Conservation (phyloP, 495 filamentous ascomycete genomes). For the Penicillium maclennaniae region DNA sequence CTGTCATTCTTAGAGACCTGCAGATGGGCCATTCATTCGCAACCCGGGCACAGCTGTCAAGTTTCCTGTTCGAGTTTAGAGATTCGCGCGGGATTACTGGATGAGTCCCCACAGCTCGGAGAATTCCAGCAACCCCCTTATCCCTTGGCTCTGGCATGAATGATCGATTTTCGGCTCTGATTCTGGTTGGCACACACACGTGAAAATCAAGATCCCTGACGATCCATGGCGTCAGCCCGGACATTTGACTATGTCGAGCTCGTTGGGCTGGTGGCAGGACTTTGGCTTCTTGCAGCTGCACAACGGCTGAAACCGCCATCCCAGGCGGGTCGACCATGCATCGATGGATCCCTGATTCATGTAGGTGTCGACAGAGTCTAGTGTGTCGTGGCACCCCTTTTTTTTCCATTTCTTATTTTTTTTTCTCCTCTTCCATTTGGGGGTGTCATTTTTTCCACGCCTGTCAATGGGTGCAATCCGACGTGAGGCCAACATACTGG, state of each 20-base stretch:
- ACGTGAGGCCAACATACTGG: constrained; percentile 7
- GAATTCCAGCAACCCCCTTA: constrained; percentile 20
- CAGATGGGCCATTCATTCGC: constrained; percentile 1
- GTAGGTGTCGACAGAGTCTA: not conserved
- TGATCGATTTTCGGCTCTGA: too few species aligned
- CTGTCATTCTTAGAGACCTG: constrained; percentile 3
- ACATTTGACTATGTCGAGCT: constrained; percentile 22
- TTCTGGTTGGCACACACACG: not conserved
- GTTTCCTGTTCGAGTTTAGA: constrained; percentile 27
- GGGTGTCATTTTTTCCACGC: not conserved
- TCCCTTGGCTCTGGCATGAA: not conserved
- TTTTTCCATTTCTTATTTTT: not conserved
- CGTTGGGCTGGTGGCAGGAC: not conserved
- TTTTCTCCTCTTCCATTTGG: constrained; percentile 1
- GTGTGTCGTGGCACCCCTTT: not conserved
- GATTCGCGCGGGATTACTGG: constrained; percentile 37
- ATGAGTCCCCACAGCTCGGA: constrained; percentile 26
- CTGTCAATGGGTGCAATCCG: constrained; percentile 2
- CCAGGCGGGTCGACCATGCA: not conserved
- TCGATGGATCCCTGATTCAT: not conserved
- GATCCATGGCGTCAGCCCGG: constrained; percentile 20
- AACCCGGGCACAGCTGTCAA: constrained; percentile 32
- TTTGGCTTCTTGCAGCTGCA: not conserved
- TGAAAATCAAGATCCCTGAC: constrained; percentile 13
- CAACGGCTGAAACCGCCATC: not conserved